Base-by-base conservation (phyloP, 192 early-diverging fungal genomes). In the Gryganskiella cystojenkinii region DNA sequence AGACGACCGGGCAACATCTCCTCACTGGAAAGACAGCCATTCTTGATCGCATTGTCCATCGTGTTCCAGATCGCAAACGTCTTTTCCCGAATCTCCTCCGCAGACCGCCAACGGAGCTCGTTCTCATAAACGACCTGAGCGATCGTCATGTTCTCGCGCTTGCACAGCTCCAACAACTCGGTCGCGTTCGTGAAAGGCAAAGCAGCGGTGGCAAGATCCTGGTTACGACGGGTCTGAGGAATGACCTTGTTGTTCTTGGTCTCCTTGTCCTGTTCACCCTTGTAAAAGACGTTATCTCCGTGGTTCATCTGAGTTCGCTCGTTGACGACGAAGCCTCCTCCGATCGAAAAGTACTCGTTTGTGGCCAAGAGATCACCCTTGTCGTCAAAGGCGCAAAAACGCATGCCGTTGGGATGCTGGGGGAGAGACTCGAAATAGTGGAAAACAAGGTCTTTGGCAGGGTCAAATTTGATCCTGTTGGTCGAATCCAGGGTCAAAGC, bases 111-210 rank as follows among this genome's bases (percentile, higher is more conserved):
- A 40, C 92, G 91, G 15, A 96, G 87, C 71, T 98, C 96, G 72
- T 98, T 98, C 64, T 93, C 86, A 67, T 91, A 96, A 1, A 98
- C 97, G 0, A 98, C 94, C 70, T 98, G 93, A n/a, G 97, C 94
- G 80, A 98, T 98, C 25, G 93, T 89, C 84, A 96, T 85, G 59
- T 91, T 83, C 72, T 96, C 89, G 46, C 91, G 85, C 61, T 90
- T 79, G 78, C 97, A 98, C 28, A 95, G 85, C 37, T 91, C 82
- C 35, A 98, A 74, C 37, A 98, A 72, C 50, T 92, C 92, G 35
- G 87, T 83, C 27, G 91, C 92, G 25, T 93, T 92, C 40, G 84
- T 80, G 79, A 98, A 98, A 2, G 97, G 95, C 35, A 98, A 68
- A 3, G 92, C 91, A 13, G 93, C 92, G 2, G 88, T 89, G 47